These are phyloP conservation scores for Nepenthes gracilis DNA, from an alignment of 148 eudicot species.

Conservation along the genomic window DNA sequence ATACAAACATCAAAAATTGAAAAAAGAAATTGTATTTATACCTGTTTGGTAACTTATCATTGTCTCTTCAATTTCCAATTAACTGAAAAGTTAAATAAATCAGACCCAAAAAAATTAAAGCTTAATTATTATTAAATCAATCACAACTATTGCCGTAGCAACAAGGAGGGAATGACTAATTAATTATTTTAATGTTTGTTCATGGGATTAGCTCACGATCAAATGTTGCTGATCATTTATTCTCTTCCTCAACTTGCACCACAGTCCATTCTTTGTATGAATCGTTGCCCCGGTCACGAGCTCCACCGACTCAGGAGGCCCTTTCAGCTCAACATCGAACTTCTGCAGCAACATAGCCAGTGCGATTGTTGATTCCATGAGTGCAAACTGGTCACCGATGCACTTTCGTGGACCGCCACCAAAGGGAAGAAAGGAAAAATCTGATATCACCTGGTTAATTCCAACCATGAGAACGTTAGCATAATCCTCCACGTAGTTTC, in stretches of 20 bases:
- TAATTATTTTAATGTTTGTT: too few relatives aligned
- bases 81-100: too few relatives aligned
- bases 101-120: too few relatives aligned
- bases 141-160: too few relatives aligned
- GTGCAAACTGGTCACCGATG: conserved; percentile 95
- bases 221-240: background rate
- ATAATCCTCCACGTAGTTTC: background rate
- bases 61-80: too few relatives aligned
- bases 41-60: too few relatives aligned
- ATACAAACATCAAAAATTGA: too few relatives aligned
- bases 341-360: conserved; percentile 75
- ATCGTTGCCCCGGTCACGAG: conserved; percentile 94
- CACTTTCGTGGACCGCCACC: conserved; percentile 98
- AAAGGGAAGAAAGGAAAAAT: conserved; percentile 87
- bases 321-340: conserved; percentile 73
- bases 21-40: too few relatives aligned
- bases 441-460: conserved; percentile 52
- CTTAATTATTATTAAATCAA: too few relatives aligned
- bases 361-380: conserved; percentile 91
- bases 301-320: conserved; percentile 69
- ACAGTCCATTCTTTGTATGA: conserved; percentile 81
- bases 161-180: too few relatives aligned
- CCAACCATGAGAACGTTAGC: conserved; percentile 6
- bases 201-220: conserved; percentile 30
- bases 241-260: conserved; percentile 79